A percentile compares a stretch with the other conserved stretches of the same genome.
phyloP scores from a whole-genome alignment of 345 rosid genomes.

The Toxicodendron radicans region DNA sequence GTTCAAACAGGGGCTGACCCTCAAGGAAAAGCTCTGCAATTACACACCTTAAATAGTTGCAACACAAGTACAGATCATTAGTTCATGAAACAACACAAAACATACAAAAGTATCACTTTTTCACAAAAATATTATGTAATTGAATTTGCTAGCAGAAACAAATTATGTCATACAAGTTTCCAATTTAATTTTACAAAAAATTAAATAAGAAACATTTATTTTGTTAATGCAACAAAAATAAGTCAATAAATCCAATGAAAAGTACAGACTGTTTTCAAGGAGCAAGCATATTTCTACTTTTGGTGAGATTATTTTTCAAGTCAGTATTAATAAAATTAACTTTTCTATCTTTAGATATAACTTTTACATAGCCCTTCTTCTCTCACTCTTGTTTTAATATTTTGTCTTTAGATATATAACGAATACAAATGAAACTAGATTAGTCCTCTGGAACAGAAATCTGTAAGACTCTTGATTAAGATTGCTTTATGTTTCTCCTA shows the following conservation, averaged over 20 bases:
- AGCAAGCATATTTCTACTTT: neutral
- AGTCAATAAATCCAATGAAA: neutral
- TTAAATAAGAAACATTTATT: neutral
- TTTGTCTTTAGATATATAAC: too few relatives aligned
- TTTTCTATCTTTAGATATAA: neutral
- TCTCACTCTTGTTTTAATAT: too few relatives aligned
- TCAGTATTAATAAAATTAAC: neutral
- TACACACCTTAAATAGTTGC: constrained; percentile 66
- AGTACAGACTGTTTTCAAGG: neutral
- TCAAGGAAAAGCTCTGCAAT: constrained; percentile 98
- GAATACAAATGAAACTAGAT: too few relatives aligned
- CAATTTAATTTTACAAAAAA: neutral
- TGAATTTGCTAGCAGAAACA: neutral
- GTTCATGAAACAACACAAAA: constrained; percentile 5
- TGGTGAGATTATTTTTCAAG: too few relatives aligned
- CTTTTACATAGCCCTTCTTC: neutral
- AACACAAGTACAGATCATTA: constrained; percentile 16
- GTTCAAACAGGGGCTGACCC: constrained; percentile 94
- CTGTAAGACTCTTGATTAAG: neutral
- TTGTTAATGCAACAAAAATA: neutral
- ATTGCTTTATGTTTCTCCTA: neutral
- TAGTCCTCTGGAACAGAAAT: too few relatives aligned
- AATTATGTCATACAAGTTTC: neutral
- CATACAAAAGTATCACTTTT: neutral
- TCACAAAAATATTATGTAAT: neutral